A percentile compares a stretch with the other conserved stretches of the same genome.
Conservation (phyloP, 2,329 filamentous ascomycete species). For the Pestalotiopsis sp. region DNA sequence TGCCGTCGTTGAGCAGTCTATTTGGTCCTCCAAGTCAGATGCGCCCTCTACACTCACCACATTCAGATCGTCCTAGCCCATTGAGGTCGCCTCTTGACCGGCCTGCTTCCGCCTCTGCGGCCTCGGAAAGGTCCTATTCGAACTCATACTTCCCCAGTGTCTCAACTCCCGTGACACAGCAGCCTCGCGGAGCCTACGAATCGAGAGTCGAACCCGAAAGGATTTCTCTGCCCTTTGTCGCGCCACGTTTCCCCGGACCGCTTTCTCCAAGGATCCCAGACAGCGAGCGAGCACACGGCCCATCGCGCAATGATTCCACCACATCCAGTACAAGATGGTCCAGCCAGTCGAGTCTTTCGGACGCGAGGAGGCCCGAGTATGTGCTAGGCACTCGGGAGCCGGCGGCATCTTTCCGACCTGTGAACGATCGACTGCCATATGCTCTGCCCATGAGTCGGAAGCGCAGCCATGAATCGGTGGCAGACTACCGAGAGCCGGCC, state of each 20-base stretch:
- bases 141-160: conserved; percentile 52
- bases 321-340: conserved; percentile 37
- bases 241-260: conserved; percentile 43
- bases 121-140: conserved; percentile 40
- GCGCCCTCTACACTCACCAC: conserved; percentile 48
- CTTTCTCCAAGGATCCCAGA: conserved; percentile 49
- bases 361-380: conserved; percentile 48
- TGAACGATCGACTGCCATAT: conserved; percentile 27
- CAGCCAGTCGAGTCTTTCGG: conserved; percentile 43
- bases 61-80: conserved; percentile 47
- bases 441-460: conserved; percentile 28
- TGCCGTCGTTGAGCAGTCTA: conserved; percentile 60
- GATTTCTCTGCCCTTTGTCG: conserved; percentile 33
- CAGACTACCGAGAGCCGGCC: conserved; percentile 27
- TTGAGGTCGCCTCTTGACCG: conserved; percentile 52
- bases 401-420: conserved; percentile 30
- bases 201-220: conserved; percentile 47
- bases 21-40: conserved; percentile 52
- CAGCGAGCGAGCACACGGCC: conserved; percentile 33
- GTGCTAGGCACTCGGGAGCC: conserved; percentile 47
- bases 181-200: conserved; percentile 51
- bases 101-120: conserved; percentile 41
- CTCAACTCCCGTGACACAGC: conserved; percentile 37
- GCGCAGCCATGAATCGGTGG: conserved; percentile 20
- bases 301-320: conserved; percentile 23